Evolutionary conservation across 2,329 filamentous ascomycete genomes (phyloP), one percentile per base, ranked within the genome.

Genomic region (Alternaria sp.): DNA sequence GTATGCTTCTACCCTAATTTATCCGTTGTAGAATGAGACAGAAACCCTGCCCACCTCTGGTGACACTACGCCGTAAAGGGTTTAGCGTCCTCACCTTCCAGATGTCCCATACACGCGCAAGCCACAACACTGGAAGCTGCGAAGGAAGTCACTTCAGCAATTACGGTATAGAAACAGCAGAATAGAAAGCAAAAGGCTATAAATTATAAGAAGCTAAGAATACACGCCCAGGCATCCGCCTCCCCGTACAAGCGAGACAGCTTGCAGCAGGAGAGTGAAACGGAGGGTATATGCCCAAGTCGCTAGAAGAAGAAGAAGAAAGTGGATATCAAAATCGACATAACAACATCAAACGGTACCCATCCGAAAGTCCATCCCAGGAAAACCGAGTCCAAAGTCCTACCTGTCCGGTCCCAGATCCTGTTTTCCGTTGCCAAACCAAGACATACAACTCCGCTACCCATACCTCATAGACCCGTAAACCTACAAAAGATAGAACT

Each of bases 231-330:
- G 55, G 62, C 62, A 65, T 65, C 62, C 59, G 62, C 44, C 26
- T 25, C 32, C 11, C 59, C 56, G 13, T 46, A 36, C 47, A 54
- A 21, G 54, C 54, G 36, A 65, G 58, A 65, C 46, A 57, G 28
- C 59, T 52, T 44, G 57, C 47, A 30, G 2, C 21, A 44, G 51
- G 50, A 28, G 46, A 28, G 36, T 23, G 21, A 23, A 36, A n/a
- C 62, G 55, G 62, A 65, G 62, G 62, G 62, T 65, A 66, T 66
- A 66, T 63, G 61, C 60, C 59, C 28, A 28, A 36, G 55, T 57
- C 44, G 44, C 44, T 30, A 25, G 40, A 52, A 47, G 43, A 19
- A 25, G 28, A 51, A 19, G 36, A 12, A n/a, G 40, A 43, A 47
- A 12, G 28, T 6, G 9, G 55, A 15, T 25, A 59, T 46, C n/a